Evolutionary conservation across 345 rosid genomes (phyloP).

Genomic region (Combretum micranthum): DNA sequence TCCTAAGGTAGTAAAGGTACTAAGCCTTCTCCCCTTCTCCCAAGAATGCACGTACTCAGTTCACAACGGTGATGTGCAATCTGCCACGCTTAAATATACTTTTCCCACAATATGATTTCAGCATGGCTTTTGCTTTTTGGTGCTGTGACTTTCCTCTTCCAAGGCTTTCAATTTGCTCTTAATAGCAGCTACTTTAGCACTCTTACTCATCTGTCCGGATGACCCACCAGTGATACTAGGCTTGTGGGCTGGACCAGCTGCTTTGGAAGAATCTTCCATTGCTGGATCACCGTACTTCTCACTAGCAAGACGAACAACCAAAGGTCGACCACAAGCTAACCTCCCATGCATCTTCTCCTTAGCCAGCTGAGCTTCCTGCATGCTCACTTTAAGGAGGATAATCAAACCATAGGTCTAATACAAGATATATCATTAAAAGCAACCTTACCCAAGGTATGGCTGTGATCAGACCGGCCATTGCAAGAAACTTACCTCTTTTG

Average conservation of each 20-base stretch:
- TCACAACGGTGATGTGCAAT: too few species aligned
- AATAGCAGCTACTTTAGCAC: slow-evolving; percentile 75
- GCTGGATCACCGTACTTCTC: slow-evolving; percentile 52
- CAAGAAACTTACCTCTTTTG: slow-evolving; percentile 65
- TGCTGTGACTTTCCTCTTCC: slow-evolving; percentile 46
- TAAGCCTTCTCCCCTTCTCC: too few species aligned
- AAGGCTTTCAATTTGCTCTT: slow-evolving; percentile 79
- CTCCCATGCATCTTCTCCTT: slow-evolving; percentile 95
- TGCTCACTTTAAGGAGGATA: slow-evolving; percentile 75
- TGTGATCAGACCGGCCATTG: not conserved
- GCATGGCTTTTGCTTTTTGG: slow-evolving; percentile 60
- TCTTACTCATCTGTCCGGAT: slow-evolving; percentile 51
- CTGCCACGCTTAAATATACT: too few species aligned
- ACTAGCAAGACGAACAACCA: slow-evolving; percentile 80
- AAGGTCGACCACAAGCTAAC: slow-evolving; percentile 82
- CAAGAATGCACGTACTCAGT: too few species aligned
- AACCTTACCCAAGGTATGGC: not conserved
- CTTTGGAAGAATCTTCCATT: slow-evolving; percentile 25
- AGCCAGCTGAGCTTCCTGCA: slow-evolving; percentile 93
- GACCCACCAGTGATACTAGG: slow-evolving; percentile 28
- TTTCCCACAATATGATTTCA: slow-evolving; percentile 3
- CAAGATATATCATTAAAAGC: not conserved
- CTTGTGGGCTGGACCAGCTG: slow-evolving; percentile 30
- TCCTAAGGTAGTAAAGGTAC: too few species aligned
- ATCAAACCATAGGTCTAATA: slow-evolving; percentile 40